phyloP scores from a whole-genome alignment of 176 grass and related monocot species.

The Oryza meyeriana region DNA sequence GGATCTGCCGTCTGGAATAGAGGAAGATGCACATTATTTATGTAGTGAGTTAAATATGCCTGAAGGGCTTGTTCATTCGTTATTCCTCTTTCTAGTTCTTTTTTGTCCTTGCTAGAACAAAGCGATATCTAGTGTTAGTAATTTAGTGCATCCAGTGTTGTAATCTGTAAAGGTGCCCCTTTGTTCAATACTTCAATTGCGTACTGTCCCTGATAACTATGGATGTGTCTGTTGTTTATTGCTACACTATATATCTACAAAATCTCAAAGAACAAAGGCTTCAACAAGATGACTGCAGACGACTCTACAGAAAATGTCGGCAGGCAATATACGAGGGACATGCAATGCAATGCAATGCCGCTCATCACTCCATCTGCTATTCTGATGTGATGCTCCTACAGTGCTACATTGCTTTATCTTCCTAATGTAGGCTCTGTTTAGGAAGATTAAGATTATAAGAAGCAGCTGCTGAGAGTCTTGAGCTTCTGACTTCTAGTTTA shows the following conservation, averaged over 20 bases:
- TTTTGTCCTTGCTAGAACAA: constrained; percentile 9
- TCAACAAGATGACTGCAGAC: background rate
- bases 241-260: background rate
- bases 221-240: background rate
- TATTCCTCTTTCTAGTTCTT: background rate
- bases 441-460: too few species aligned
- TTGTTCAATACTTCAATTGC: constrained; percentile 6
- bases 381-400: background rate
- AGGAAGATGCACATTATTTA: constrained; percentile 37
- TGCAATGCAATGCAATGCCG: background rate
- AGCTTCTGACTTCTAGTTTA: too few species aligned
- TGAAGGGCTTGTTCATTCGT: background rate
- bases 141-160: constrained; percentile 21
- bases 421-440: too few species aligned
- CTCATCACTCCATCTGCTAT: background rate
- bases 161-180: constrained; percentile 35
- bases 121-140: background rate
- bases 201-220: background rate
- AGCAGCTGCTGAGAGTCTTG: too few species aligned
- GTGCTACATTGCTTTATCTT: background rate
- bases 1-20: constrained; percentile 28
- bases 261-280: background rate
- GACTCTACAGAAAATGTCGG: background rate
- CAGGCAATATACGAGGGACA: background rate
- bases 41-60: constrained; percentile 3